A percentile compares a stretch with the other conserved stretches of the same genome.
Conservation (phyloP, 2,329 filamentous ascomycete species). For the Sordariomycetes sp. region DNA sequence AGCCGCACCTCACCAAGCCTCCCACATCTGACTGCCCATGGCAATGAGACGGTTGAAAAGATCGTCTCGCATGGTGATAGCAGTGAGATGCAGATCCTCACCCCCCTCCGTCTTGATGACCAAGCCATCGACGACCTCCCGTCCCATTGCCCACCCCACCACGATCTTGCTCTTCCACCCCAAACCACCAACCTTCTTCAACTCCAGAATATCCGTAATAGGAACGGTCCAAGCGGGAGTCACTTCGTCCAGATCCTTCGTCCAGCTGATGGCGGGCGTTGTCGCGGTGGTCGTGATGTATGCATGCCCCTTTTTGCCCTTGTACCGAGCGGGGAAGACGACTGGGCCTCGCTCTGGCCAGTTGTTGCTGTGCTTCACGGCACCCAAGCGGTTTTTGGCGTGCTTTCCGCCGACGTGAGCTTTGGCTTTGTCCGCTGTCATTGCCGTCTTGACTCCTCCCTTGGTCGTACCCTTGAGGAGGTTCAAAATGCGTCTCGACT, state of each 20-base stretch:
- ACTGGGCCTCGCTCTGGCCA: constrained; percentile 54
- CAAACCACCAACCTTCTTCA: constrained; percentile 72
- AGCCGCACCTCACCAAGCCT: constrained; percentile 59
- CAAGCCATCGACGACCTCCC: constrained; percentile 68
- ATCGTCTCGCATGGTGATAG: constrained; percentile 64
- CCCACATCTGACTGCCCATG: constrained; percentile 78
- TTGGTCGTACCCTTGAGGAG: constrained; percentile 63
- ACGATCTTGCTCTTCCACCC: constrained; percentile 81
- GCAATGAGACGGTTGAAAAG: constrained; percentile 71
- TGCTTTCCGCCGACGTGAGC: constrained; percentile 49
- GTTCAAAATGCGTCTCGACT: constrained; percentile 40
- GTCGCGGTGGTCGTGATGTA: constrained; percentile 61
- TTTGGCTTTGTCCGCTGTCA: constrained; percentile 62
- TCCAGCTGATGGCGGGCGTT: constrained; percentile 58
- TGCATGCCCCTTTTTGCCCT: constrained; percentile 62
- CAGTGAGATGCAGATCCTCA: constrained; percentile 54
- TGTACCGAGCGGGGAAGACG: constrained; percentile 64
- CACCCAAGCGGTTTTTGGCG: constrained; percentile 64
- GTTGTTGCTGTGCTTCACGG: constrained; percentile 37
- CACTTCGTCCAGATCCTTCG: constrained; percentile 42
- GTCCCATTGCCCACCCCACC: constrained; percentile 68
- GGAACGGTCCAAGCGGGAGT: constrained; percentile 62
- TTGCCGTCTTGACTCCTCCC: constrained; percentile 61
- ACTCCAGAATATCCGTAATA: constrained; percentile 59
- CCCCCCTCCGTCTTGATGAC: constrained; percentile 53